Conservation (phyloP, 805 yeast genomes). For the Naumovozyma baii region DNA sequence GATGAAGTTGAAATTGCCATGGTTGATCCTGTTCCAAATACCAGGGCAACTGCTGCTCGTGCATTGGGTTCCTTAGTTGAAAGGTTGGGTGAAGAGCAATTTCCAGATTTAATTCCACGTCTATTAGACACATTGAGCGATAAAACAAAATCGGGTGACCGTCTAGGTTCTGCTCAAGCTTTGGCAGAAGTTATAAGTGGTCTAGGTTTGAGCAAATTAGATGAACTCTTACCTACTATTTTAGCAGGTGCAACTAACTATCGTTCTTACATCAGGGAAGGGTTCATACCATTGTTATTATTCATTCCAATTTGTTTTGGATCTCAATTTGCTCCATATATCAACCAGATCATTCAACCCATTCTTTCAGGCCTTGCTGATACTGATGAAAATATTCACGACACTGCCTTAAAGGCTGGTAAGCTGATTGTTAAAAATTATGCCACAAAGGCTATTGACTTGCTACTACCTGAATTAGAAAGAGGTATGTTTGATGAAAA, state of each 20-base stretch:
- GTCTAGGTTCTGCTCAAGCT: conserved; percentile 96
- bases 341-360: conserved; percentile 80
- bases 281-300: conserved; percentile 80
- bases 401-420: conserved; percentile 85
- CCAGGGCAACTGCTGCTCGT: conserved; percentile 95
- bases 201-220: conserved; percentile 77
- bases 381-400: conserved; percentile 74
- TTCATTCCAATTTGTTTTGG: conserved; percentile 95
- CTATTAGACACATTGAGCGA: conserved; percentile 69
- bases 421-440: conserved; percentile 83
- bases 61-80: conserved; percentile 95
- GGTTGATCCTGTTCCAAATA: conserved; percentile 97
- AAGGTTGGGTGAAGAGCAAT: conserved; percentile 88
- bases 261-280: conserved; percentile 73
- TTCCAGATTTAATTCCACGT: conserved; percentile 84
- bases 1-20: conserved; percentile 82
- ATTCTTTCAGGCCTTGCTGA: conserved; percentile 89
- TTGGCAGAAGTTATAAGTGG: conserved; percentile 90
- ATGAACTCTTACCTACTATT: conserved; percentile 76
- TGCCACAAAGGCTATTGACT: conserved; percentile 85
- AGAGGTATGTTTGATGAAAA: conserved; percentile 73
- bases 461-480: conserved; percentile 89
- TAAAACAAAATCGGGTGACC: conserved; percentile 72
- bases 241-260: conserved; percentile 58
- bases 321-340: conserved; percentile 79